Percentiles rank a stretch among this genome's conserved stretches.
Evolutionary conservation across 73 alveolate genomes (phyloP).

Genomic region (Symbiodinium pilosum): DNA sequence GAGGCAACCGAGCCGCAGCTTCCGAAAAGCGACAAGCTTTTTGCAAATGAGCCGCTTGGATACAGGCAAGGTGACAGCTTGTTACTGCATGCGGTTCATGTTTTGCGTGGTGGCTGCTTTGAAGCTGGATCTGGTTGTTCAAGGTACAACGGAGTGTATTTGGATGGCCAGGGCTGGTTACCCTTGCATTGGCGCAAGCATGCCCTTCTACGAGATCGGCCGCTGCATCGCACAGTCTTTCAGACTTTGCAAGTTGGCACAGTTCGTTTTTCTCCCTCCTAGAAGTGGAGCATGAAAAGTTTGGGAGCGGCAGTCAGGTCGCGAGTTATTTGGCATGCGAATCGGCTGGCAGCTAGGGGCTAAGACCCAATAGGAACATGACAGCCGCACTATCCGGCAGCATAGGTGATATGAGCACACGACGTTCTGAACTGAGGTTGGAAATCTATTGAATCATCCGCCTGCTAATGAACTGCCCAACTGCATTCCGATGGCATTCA

Average conservation of each 20-base stretch:
- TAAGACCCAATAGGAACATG: background rate
- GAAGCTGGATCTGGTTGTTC: too few species aligned
- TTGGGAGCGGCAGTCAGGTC: too few species aligned
- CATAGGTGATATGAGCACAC: background rate
- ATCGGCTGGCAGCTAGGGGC: background rate
- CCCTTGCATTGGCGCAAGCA: background rate
- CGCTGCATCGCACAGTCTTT: background rate
- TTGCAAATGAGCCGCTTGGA: background rate
- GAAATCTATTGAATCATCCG: background rate
- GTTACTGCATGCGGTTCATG: background rate
- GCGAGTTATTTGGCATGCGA: background rate
- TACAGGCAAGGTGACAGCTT: too few species aligned
- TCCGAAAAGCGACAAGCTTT: conserved; percentile 15
- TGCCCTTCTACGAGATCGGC: background rate
- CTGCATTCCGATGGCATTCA: background rate
- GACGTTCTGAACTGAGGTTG: background rate
- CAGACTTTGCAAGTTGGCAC: too few species aligned
- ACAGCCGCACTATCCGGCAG: too few species aligned
- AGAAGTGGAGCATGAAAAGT: too few species aligned
- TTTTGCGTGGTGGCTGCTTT: background rate
- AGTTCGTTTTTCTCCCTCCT: background rate
- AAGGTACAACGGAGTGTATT: background rate
- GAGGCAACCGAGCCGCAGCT: background rate
- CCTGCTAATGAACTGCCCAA: background rate
- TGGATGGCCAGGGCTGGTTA: conserved; percentile 16